phyloP scores from a whole-genome alignment of 2,329 filamentous ascomycete species.

The Didymella arachidicola region DNA sequence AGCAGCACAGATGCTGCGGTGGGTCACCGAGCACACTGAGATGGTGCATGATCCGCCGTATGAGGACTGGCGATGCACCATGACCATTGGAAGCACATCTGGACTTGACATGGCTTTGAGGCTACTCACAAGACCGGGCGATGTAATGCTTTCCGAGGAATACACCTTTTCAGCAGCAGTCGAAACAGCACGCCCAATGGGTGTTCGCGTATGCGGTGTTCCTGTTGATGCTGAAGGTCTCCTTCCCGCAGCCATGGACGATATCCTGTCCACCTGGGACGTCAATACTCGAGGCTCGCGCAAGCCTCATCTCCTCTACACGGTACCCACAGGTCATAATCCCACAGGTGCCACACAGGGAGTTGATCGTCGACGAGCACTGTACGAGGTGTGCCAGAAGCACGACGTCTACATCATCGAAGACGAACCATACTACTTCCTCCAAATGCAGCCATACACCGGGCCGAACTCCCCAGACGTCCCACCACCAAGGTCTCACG shows the following conservation, averaged over 20 bases:
- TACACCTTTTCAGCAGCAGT: slow-evolving; percentile 86
- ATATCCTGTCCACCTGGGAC: slow-evolving; percentile 72
- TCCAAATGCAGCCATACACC: slow-evolving; percentile 83
- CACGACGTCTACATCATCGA: slow-evolving; percentile 89
- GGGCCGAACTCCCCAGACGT: slow-evolving; percentile 60
- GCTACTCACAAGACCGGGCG: slow-evolving; percentile 78
- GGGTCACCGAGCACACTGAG: slow-evolving; percentile 94
- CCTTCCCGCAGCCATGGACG: slow-evolving; percentile 67
- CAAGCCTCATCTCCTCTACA: slow-evolving; percentile 75
- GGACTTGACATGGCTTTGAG: slow-evolving; percentile 84
- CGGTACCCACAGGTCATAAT: slow-evolving; percentile 84
- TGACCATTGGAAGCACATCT: slow-evolving; percentile 86
- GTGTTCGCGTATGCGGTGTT: slow-evolving; percentile 66
- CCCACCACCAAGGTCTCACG: slow-evolving; percentile 67
- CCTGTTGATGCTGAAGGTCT: slow-evolving; percentile 73
- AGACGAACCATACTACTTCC: slow-evolving; percentile 94
- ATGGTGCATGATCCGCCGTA: slow-evolving; percentile 88
- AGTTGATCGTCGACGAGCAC: slow-evolving; percentile 68
- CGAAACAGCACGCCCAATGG: slow-evolving; percentile 70
- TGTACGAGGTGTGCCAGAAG: slow-evolving; percentile 81
- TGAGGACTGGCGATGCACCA: slow-evolving; percentile 83
- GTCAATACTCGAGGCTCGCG: slow-evolving; percentile 59
- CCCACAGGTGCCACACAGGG: slow-evolving; percentile 87
- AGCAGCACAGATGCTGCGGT: slow-evolving; percentile 85
- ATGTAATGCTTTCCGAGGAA: slow-evolving; percentile 84